Percentiles rank a stretch among this genome's conserved stretches.
These are phyloP conservation scores for Suillus bovinus DNA, from an alignment of 768 basidiomycete genomes.

Conservation along the genomic window DNA sequence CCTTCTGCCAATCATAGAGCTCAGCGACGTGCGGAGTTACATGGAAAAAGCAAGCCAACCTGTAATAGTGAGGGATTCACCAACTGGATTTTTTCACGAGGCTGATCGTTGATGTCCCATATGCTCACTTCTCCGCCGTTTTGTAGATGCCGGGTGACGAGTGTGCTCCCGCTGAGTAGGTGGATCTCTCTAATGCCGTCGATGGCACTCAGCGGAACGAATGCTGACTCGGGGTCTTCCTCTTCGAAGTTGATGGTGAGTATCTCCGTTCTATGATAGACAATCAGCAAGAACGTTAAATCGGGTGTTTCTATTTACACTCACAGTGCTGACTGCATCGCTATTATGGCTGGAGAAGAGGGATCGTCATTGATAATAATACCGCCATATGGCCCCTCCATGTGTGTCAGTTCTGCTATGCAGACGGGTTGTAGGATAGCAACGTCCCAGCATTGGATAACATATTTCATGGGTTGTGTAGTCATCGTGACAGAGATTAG, in stretches of 20 bases:
- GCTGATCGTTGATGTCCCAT: conserved; percentile 36
- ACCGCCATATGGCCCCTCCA: conserved; percentile 39
- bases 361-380: conserved; percentile 47
- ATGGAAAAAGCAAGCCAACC: conserved; percentile 23
- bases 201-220: conserved; percentile 33
- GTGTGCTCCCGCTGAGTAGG: conserved; percentile 36
- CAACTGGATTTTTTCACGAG: conserved; percentile 34
- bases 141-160: conserved; percentile 38
- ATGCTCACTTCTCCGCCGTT: conserved; percentile 32
- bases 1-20: conserved; percentile 31
- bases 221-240: conserved; percentile 37
- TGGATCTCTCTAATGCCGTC: conserved; percentile 36
- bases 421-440: conserved; percentile 33
- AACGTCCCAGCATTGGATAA: conserved; percentile 62
- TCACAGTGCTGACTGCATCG: conserved; percentile 45
- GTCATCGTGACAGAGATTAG: conserved; percentile 46
- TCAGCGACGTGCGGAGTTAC: not conserved
- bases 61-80: conserved; percentile 33
- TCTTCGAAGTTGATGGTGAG: conserved; percentile 41
- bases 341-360: conserved; percentile 36
- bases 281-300: conserved; percentile 1
- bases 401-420: conserved; percentile 40
- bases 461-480: conserved; percentile 27
- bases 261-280: conserved; percentile 39
- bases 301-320: conserved; percentile 4